Conservation (phyloP, 805 yeast genomes). For the Phaffomyces thermotolerans region DNA sequence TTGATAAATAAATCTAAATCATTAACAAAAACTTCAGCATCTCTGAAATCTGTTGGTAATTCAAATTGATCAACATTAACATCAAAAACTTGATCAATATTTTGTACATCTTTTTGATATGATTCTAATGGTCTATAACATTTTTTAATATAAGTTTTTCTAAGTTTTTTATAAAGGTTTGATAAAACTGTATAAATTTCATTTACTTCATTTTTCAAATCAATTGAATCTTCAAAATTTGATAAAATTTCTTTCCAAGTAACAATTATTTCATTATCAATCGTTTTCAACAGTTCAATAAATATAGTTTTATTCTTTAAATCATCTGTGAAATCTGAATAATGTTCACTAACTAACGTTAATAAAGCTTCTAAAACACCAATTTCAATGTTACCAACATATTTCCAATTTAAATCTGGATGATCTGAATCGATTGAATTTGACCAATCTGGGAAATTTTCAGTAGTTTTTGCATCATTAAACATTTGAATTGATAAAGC, state of each 20-base stretch:
- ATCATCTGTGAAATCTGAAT: slow-evolving; percentile 67
- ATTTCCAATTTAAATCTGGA: slow-evolving; percentile 51
- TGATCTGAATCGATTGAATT: slow-evolving; percentile 28
- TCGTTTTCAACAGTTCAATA: slow-evolving; percentile 55
- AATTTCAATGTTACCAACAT: slow-evolving; percentile 70
- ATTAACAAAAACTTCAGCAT: slow-evolving; percentile 54
- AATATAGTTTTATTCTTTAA: slow-evolving; percentile 49
- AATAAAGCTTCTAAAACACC: slow-evolving; percentile 74
- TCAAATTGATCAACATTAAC: slow-evolving; percentile 1
- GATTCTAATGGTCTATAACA: slow-evolving; percentile 49
- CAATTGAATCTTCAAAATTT: slow-evolving; percentile 16
- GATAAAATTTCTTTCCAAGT: slow-evolving; percentile 40
- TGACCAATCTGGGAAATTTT: slow-evolving; percentile 55
- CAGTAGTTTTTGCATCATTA: slow-evolving; percentile 12
- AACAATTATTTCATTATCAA: slow-evolving; percentile 55
- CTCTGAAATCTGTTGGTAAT: slow-evolving; percentile 33
- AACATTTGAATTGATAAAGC: slow-evolving; percentile 42
- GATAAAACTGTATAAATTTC: slow-evolving; percentile 26
- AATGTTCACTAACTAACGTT: slow-evolving; percentile 65
- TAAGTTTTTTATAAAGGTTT: slow-evolving; percentile 52
- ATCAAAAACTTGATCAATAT: slow-evolving; percentile 3
- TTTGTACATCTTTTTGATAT: slow-evolving; percentile 12
- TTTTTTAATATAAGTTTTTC: slow-evolving; percentile 63
- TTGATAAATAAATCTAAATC: slow-evolving; percentile 56
- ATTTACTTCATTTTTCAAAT: slow-evolving; percentile 22